phyloP scores from a whole-genome alignment of 352 stramenopile species.

The Halophytophthora batemanensis region DNA sequence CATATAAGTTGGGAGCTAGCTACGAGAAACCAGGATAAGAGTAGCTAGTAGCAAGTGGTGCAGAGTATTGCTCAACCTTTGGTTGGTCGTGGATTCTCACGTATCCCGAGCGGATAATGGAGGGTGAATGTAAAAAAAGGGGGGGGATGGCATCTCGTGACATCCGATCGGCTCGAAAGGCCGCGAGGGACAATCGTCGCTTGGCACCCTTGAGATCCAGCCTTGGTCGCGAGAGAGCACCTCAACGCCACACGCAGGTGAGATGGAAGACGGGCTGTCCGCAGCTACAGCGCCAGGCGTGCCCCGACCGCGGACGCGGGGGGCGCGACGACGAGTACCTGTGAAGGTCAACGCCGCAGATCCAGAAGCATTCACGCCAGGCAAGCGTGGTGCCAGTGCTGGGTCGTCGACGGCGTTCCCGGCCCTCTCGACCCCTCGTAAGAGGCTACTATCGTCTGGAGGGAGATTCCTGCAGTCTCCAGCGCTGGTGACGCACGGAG shows the following conservation, averaged over 20 bases:
- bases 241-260: neutral
- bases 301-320: conserved; percentile 27
- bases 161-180: no score
- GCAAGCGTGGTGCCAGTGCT: conserved; percentile 3
- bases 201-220: no score
- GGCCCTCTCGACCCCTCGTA: conserved; percentile 3
- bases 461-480: conserved; percentile 10
- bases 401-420: conserved; percentile 14
- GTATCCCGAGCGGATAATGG: no score
- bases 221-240: no score
- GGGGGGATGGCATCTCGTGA: no score
- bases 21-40: no score
- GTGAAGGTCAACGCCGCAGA: neutral
- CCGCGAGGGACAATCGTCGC: neutral
- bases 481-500: neutral
- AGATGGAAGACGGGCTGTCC: conserved; percentile 21
- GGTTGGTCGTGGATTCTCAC: no score
- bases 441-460: no score
- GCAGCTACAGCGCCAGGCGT: conserved; percentile 5
- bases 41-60: no score
- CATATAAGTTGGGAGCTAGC: no score
- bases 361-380: neutral
- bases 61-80: no score
- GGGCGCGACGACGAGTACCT: conserved; percentile 25
- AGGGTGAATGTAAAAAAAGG: no score